Conservation (phyloP, 2,329 filamentous ascomycete species). For the Aspergillus costaricaensis region DNA sequence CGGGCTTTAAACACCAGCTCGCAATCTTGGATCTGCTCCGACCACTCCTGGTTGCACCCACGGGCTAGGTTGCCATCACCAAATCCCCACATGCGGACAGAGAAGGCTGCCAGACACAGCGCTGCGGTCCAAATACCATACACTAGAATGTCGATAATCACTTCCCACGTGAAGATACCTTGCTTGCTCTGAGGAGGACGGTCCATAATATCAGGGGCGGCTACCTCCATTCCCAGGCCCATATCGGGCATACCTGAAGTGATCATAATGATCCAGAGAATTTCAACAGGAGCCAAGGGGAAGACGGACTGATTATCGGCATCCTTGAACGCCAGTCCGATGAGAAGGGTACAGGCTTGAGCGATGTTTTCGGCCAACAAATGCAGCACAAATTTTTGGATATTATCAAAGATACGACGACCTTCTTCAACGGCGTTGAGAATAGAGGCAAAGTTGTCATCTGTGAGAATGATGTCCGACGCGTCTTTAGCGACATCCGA, state of each 20-base stretch:
- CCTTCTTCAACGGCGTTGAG: constrained; percentile 82
- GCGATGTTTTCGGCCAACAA: constrained; percentile 79
- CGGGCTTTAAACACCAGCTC: constrained; percentile 69
- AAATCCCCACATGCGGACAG: constrained; percentile 55
- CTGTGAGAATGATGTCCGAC: constrained; percentile 69
- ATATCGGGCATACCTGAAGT: constrained; percentile 87
- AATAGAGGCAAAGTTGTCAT: constrained; percentile 87
- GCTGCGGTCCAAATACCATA: constrained; percentile 78
- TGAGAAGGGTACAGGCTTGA: constrained; percentile 77
- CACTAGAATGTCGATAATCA: constrained; percentile 78
- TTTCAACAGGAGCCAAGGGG: constrained; percentile 80
- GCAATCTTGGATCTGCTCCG: constrained; percentile 55
- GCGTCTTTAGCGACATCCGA: constrained; percentile 77
- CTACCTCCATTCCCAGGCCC: constrained; percentile 78
- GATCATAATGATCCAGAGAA: constrained; percentile 93
- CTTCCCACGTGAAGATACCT: constrained; percentile 76
- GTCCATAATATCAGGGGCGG: constrained; percentile 73
- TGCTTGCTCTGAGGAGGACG: constrained; percentile 71
- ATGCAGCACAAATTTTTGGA: constrained; percentile 84
- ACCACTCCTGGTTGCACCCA: constrained; percentile 56
- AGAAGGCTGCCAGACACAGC: constrained; percentile 64
- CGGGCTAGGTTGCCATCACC: constrained; percentile 60
- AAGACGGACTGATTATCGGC: constrained; percentile 72
- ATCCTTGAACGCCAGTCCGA: constrained; percentile 82
- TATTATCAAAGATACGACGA: constrained; percentile 84